These are phyloP conservation scores for Erigeron philadelphicus DNA, from an alignment of 140 eudicot species.

Conservation along the genomic window DNA sequence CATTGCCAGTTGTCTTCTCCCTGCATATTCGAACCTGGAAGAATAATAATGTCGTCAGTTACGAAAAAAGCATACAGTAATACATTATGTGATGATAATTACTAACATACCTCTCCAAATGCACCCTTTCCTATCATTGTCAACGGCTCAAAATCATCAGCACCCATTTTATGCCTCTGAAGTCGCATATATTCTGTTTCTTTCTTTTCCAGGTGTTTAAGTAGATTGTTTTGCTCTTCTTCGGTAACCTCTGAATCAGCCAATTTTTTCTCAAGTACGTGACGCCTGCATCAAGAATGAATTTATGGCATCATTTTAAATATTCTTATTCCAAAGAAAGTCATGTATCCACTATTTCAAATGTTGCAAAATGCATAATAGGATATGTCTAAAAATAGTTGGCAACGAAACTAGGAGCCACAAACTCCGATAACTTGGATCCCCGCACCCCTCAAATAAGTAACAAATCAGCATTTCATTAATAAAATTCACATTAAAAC, in stretches of 20 bases:
- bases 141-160: conserved; percentile 95
- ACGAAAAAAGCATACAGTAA: neutral
- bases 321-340: neutral
- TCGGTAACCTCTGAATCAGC: conserved; percentile 94
- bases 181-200: conserved; percentile 97
- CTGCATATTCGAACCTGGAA: conserved; percentile 84
- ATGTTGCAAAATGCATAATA: too few species aligned
- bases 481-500: neutral
- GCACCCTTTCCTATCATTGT: conserved; percentile 99
- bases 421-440: too few species aligned
- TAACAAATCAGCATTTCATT: neutral
- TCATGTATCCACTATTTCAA: neutral
- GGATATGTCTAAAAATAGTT: too few species aligned
- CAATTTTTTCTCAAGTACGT: conserved; percentile 80
- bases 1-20: conserved; percentile 89
- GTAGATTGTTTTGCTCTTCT: conserved; percentile 85
- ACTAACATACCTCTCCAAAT: conserved; percentile 74
- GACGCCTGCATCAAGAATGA: conserved; percentile 49
- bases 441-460: neutral
- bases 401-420: too few species aligned
- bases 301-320: neutral
- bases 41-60: conserved; percentile 1
- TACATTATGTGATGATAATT: conserved; percentile 11
- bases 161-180: conserved; percentile 99
- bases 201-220: conserved; percentile 81